phyloP scores from a whole-genome alignment of 345 rosid genomes.

The Toxicodendron radicans region DNA sequence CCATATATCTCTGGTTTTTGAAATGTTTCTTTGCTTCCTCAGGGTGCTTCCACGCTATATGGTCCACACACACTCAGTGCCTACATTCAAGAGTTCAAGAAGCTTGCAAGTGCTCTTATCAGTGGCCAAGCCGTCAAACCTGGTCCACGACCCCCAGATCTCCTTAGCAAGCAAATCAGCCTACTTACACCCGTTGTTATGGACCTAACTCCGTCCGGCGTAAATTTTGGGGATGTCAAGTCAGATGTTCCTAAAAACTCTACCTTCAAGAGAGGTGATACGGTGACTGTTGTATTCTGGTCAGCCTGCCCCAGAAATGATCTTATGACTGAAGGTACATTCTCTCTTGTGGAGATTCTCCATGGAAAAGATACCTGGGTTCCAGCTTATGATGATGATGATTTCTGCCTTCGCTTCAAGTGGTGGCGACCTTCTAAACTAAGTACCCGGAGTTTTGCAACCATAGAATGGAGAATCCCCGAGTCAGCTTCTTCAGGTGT shows the following conservation, averaged over 20 bases:
- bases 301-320: slow-evolving; percentile 98
- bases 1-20: neutral
- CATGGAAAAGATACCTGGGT: slow-evolving; percentile 71
- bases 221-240: slow-evolving; percentile 76
- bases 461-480: slow-evolving; percentile 86
- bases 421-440: slow-evolving; percentile 83
- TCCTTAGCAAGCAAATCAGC: slow-evolving; percentile 73
- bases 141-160: slow-evolving; percentile 85
- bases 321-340: slow-evolving; percentile 91
- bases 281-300: slow-evolving; percentile 75
- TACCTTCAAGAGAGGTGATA: slow-evolving; percentile 69
- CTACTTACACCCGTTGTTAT: slow-evolving; percentile 81
- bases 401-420: slow-evolving; percentile 80
- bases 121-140: slow-evolving; percentile 50
- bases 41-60: slow-evolving; percentile 94
- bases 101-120: slow-evolving; percentile 66
- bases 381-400: slow-evolving; percentile 89
- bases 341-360: slow-evolving; percentile 77
- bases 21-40: slow-evolving; percentile 22
- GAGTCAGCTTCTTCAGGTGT: slow-evolving; percentile 67
- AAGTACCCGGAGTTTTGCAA: slow-evolving; percentile 69
- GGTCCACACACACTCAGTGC: slow-evolving; percentile 92
- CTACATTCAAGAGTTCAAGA: slow-evolving; percentile 89
- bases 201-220: slow-evolving; percentile 73
- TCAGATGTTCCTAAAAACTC: slow-evolving; percentile 73